phyloP scores from a whole-genome alignment of 371 early-diverging fungal species.

The Mortierella sp. region DNA sequence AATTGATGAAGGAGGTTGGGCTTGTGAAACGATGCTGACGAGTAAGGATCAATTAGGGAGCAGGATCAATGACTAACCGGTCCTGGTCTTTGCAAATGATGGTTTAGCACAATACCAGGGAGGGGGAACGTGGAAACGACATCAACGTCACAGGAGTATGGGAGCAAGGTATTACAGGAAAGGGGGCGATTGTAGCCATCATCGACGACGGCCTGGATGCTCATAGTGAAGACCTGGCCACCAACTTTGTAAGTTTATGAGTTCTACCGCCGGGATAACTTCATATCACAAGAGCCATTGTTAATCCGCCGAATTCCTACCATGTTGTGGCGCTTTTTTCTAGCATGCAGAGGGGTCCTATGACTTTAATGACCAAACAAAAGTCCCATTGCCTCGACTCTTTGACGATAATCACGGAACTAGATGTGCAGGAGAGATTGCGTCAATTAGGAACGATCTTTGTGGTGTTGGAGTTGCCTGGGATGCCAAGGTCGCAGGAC shows the following conservation, averaged over 20 bases:
- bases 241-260: slow-evolving; percentile 93
- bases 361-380: slow-evolving; percentile 89
- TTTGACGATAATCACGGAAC: slow-evolving; percentile 95
- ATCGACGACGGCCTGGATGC: slow-evolving; percentile 97
- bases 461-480: slow-evolving; percentile 98
- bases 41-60: too few relatives aligned
- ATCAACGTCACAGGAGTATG: slow-evolving; percentile 94
- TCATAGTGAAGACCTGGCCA: slow-evolving; percentile 81
- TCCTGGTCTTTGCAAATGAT: neutral
- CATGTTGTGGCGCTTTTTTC: too few relatives aligned
- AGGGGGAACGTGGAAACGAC: slow-evolving; percentile 82
- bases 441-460: slow-evolving; percentile 86
- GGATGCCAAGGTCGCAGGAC: slow-evolving; percentile 87
- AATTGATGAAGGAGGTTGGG: too few relatives aligned
- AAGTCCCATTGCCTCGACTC: slow-evolving; percentile 80
- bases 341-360: slow-evolving; percentile 89
- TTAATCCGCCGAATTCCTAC: too few relatives aligned
- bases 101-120: slow-evolving; percentile 74
- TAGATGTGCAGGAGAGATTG: slow-evolving; percentile 97
- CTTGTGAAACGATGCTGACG: neutral
- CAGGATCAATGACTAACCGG: too few relatives aligned
- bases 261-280: too few relatives aligned
- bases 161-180: slow-evolving; percentile 85
- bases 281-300: too few relatives aligned
- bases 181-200: slow-evolving; percentile 86